Base-by-base conservation (phyloP, 1,284 basidiomycete species). In the Ustilago xerochloae region DNA sequence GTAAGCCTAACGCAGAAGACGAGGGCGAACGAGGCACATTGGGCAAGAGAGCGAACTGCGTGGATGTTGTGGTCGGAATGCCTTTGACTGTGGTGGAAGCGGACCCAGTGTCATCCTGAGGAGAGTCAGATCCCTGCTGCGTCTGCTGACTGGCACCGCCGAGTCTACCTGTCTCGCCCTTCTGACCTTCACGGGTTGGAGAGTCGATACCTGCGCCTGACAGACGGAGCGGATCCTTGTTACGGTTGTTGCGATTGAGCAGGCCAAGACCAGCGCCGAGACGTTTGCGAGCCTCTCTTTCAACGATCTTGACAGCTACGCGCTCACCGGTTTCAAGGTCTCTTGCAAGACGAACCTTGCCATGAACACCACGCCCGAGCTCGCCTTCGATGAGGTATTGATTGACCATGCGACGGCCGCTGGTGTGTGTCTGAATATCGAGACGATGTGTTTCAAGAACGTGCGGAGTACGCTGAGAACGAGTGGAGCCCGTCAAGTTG, bases 221-320 rank as follows among this genome's bases (percentile, higher is more conserved):
- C 1, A 45, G 35, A 24, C 51, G 51, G 10, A 51, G 58, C 0
- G 33, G 48, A 16, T 65, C 56, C 58, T 68, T 75, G 39, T 45
- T 46, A 38, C 74, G 64, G 50, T 54, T 54, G 47, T 32, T 43
- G 6, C 61, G 72, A 20, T 63, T 57, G 24, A 71, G 60, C 18
- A 62, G 45, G 33, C 66, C 64, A 12, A 61, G 54, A 0, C 64
- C 72, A 2, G 68, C 77, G 22, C 81, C 81, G 24, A 84, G 66
- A 22, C 80, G 72, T 53, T 77, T 76, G 10, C 80, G 73, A 29
- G 74, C 60, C 51, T 83, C 80, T 18, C 82, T 58, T 64, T 81
- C 78, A 4, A 84, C 82, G 22, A 84, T 84, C 59, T 84, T 84
- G 72, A 84, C 70, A 8, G 83, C 83, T 0, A 84, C 83, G 10